Percentiles rank a stretch among this genome's conserved stretches.
phyloP scores from a whole-genome alignment of 2,329 filamentous ascomycete genomes.

The Knufia petricola region DNA sequence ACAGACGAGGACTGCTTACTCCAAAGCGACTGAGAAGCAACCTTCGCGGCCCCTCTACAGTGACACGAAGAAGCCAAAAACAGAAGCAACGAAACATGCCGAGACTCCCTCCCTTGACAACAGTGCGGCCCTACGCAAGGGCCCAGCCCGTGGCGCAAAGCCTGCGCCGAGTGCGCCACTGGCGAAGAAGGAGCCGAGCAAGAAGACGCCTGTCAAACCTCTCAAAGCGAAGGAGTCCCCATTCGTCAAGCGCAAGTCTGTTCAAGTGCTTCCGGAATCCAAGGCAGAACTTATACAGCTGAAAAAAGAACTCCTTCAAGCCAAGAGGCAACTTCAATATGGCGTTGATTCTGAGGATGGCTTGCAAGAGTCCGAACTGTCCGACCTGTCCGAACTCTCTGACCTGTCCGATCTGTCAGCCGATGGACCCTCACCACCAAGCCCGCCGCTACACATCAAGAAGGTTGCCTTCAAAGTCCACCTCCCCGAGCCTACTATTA shows the following conservation, averaged over 20 bases:
- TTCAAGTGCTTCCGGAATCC: not conserved
- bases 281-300: not conserved
- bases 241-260: conserved; percentile 4
- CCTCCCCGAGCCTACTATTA: conserved; percentile 41
- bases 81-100: conserved; percentile 10
- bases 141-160: conserved; percentile 12
- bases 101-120: conserved; percentile 1
- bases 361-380: conserved; percentile 6
- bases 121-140: conserved; percentile 8
- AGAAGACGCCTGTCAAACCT: not conserved
- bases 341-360: conserved; percentile 2
- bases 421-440: conserved; percentile 2
- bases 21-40: conserved; percentile 19
- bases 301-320: not conserved
- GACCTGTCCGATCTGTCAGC: too few species aligned
- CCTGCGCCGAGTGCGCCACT: not conserved
- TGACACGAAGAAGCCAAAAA: conserved; percentile 24
- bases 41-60: conserved; percentile 23
- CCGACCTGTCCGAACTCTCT: too few species aligned
- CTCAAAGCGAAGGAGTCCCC: not conserved
- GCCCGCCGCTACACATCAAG: conserved; percentile 19
- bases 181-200: conserved; percentile 5
- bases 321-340: not conserved
- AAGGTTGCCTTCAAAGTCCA: conserved; percentile 42
- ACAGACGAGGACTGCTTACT: conserved; percentile 34